phyloP scores from a whole-genome alignment of 176 grass and related monocot species.

The Triticum timopheevii region DNA sequence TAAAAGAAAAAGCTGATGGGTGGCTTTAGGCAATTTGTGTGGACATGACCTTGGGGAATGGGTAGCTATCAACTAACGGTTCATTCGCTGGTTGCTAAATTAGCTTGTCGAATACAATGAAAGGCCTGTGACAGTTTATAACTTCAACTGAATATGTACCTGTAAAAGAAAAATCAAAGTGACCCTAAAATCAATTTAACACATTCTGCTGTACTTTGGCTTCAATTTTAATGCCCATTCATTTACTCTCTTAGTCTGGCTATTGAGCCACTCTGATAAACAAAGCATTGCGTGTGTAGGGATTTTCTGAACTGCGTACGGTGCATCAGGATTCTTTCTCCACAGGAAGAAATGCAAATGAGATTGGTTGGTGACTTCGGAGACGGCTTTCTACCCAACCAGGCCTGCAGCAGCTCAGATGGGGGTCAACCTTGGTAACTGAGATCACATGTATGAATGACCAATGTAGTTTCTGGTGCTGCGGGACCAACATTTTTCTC shows the following conservation, averaged over 20 bases:
- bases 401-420: constrained; percentile 73
- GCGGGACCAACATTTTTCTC: neutral
- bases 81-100: neutral
- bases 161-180: neutral
- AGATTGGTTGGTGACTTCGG: constrained; percentile 48
- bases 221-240: constrained; percentile 4
- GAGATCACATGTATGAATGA: constrained; percentile 15
- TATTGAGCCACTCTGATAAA: neutral
- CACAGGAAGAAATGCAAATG: constrained; percentile 80
- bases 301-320: constrained; percentile 73
- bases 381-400: constrained; percentile 50
- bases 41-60: neutral
- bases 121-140: neutral
- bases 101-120: constrained; percentile 9
- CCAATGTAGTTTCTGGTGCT: neutral
- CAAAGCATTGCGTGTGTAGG: constrained; percentile 37
- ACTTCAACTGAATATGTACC: constrained; percentile 6
- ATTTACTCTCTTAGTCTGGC: neutral
- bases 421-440: constrained; percentile 51
- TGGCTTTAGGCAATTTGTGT: neutral
- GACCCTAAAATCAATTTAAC: neutral
- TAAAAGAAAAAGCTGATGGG: neutral
- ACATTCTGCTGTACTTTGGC: neutral
- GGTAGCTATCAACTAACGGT: neutral
- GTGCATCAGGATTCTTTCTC: constrained; percentile 71